Evolutionary conservation across 331 rosid genomes (phyloP), one percentile per base, ranked within the genome.

Genomic region (Dryas integrifolia): DNA sequence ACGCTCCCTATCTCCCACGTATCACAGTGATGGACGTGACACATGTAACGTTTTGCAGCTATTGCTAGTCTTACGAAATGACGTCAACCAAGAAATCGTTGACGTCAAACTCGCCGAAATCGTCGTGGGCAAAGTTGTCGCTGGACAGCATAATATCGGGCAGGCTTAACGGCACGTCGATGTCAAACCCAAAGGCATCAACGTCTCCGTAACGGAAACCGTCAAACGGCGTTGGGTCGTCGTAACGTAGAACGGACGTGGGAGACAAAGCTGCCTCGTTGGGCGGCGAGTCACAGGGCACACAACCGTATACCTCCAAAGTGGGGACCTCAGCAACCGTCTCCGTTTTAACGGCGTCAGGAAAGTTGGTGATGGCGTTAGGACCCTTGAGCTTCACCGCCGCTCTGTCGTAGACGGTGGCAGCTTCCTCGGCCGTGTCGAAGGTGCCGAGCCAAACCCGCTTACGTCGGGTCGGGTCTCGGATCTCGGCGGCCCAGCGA

Each of bases 401-500:
- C 0, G 92, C 97, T 70, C 72, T 78, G 82, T 92, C 98, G 80
- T 92, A 92, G 21, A 80, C 86, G 1, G 85, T 76, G 63, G 98
- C 97, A 4, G 97, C 97, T 70, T 89, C 24, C 83, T 89, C 96
- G 43, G 89, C 97, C 69, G 96, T 87, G 76, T 89, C 85, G 51
- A 86, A 92, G 0, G 97, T 92, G 5, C 97, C 97, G 0, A 92
- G 86, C 97, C 97, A 92, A 53, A 88, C 65, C 61, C 97, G 90
- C 50, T 88, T 92, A 4, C 86, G 24, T 0, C 69, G 87, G 35
- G 0, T 69, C 65, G 97, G 97, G 86, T 89, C 94, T 0, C 97
- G 90, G 79, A 92, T 88, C 89, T 92, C 96, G 0, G 97, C 96
- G 0, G 92, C 92, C 94, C 96, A 92, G 0, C 96, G 82, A 0